Percentiles rank a stretch among this genome's conserved stretches.
phyloP scores from a whole-genome alignment of 1,284 basidiomycete genomes.

The Papiliotrema terrestris region DNA sequence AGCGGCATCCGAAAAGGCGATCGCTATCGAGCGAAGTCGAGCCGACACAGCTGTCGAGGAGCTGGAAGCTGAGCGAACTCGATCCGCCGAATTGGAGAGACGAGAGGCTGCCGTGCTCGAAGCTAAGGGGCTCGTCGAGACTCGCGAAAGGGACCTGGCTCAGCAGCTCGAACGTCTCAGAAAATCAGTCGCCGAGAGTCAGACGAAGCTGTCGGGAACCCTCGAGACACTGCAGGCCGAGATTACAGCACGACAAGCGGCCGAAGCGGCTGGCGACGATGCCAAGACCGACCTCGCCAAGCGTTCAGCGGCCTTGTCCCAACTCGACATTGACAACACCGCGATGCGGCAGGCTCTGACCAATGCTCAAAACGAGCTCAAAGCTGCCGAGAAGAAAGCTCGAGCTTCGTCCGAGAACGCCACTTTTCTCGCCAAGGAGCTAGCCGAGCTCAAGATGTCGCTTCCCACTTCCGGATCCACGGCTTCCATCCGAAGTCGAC shows the following conservation, averaged over 20 bases:
- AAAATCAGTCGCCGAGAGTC: no score
- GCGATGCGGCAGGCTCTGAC: background rate
- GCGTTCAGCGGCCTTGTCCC: background rate
- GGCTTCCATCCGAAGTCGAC: background rate
- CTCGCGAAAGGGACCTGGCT: background rate
- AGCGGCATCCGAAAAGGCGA: background rate
- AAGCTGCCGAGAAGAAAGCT: background rate
- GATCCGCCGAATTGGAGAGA: background rate
- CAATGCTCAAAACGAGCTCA: conserved; percentile 3
- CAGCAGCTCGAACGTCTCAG: background rate
- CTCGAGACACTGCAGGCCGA: background rate
- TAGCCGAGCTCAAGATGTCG: background rate
- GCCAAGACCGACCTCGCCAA: background rate
- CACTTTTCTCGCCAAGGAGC: conserved; percentile 2
- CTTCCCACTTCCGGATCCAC: background rate
- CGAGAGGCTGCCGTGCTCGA: background rate
- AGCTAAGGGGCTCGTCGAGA: background rate
- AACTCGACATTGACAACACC: background rate
- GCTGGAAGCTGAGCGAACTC: background rate
- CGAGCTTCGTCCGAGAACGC: background rate
- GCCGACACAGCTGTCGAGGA: background rate
- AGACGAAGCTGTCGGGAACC: no score
- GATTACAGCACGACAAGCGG: background rate
- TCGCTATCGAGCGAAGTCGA: background rate
- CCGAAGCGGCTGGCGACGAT: background rate